Conservation (phyloP, 345 rosid genomes). For the Geranium brycei region DNA sequence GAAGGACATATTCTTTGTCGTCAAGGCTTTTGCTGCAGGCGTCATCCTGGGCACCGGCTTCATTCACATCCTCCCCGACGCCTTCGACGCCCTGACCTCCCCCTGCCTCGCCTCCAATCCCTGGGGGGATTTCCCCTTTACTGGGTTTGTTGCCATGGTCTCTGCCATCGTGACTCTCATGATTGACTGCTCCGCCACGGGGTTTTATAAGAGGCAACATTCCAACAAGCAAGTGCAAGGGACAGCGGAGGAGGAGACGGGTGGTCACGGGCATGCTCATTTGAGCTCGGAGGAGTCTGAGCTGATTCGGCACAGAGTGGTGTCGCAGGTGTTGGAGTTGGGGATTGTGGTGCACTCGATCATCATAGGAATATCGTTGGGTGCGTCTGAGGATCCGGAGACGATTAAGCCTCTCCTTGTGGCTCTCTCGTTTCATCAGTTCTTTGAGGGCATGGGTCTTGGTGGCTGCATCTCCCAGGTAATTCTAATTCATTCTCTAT, state of each 20-base stretch:
- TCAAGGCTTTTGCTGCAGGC: conserved; percentile 59
- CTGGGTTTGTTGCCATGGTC: conserved; percentile 52
- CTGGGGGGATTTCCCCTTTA: conserved; percentile 46
- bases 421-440: conserved; percentile 66
- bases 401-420: conserved; percentile 53
- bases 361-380: conserved; percentile 55
- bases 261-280: conserved; percentile 42
- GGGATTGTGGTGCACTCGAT: conserved; percentile 69
- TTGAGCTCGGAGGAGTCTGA: conserved; percentile 17
- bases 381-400: conserved; percentile 37
- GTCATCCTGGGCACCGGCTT: conserved; percentile 57
- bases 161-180: conserved; percentile 37
- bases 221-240: conserved; percentile 11
- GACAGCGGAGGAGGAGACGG: conserved; percentile 33
- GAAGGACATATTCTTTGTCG: conserved; percentile 38
- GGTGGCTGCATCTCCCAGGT: conserved; percentile 72
- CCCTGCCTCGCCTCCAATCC: conserved; percentile 29
- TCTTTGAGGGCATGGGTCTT: conserved; percentile 72
- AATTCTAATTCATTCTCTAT: not conserved
- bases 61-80: conserved; percentile 53
- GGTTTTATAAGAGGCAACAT: conserved; percentile 33
- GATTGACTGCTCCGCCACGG: conserved; percentile 44
- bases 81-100: conserved; percentile 39
- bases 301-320: conserved; percentile 33
- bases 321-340: conserved; percentile 54